Base-by-base conservation (phyloP, 352 stramenopile genomes). In the Phytophthora sansomeana region DNA sequence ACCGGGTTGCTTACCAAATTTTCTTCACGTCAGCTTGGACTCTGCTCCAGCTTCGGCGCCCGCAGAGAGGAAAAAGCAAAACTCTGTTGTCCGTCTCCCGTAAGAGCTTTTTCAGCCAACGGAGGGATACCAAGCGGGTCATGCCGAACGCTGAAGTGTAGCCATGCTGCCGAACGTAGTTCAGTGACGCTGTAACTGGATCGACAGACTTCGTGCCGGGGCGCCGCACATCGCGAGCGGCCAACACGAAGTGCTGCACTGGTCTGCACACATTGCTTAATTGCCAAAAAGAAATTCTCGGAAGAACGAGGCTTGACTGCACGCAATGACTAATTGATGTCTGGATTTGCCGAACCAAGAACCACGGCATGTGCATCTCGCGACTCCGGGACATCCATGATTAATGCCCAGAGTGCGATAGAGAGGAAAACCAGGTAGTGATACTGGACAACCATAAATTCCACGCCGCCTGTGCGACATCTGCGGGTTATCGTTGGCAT, bases 331-430 rank as follows among this genome's bases (percentile, higher is more conserved):
- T 29, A 53, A 53, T 53, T 5, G 29, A 53, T 53, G 14, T 53
- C 46, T 0, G 46, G 46, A n/a, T 53, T 53, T 5, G 16, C 46
- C 1, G 26, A 21, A n/a, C n/a, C 5, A 29, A 41, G 10, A 53
- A 53, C 46, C 29, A 53, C 17, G 46, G 46, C 29, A 53, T 53
- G n/a, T n/a, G 6, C n/a, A n/a, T n/a, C n/a, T n/a, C n/a, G n/a
- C n/a, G n/a, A n/a, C n/a, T 47, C 39, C 6, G 39, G 19, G 17
- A 47, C 9, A 10, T 47, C 39, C 19, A 47, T 10, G 10, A 47
- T 6, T 1, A 47, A 47, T 8, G 17, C 39, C 10, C 28, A n/a
- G n/a, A 28, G n/a, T 47, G 6, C 28, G n/a, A 6, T 47, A 28
- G 3, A 17, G 4, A 16, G 6, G 3, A 13, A 47, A 47, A 17